These are phyloP conservation scores for Laburnicola sp. DNA, from an alignment of 2,329 filamentous ascomycete genomes.

Conservation along the genomic window DNA sequence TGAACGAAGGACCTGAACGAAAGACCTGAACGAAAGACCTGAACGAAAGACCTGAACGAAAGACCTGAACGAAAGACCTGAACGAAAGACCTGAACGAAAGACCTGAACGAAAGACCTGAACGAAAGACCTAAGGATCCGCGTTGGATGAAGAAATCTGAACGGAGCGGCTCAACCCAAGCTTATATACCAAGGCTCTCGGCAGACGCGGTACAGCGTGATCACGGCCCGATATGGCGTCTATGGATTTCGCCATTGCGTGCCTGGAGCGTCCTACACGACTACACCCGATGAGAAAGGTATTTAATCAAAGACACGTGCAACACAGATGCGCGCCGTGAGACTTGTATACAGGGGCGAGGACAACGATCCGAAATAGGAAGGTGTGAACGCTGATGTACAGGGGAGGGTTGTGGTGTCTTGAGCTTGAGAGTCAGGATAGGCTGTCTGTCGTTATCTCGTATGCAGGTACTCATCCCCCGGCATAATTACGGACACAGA, in stretches of 20 bases:
- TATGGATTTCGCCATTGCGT: background rate
- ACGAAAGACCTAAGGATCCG: background rate
- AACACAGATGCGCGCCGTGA: constrained; percentile 1
- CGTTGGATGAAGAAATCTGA: background rate
- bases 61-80: background rate
- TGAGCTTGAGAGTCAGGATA: constrained; percentile 2
- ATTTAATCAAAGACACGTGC: constrained; percentile 3
- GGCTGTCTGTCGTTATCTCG: constrained; percentile 3
- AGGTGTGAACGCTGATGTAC: constrained; percentile 1
- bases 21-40: too few relatives aligned
- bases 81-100: too few relatives aligned
- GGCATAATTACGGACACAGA: background rate
- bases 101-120: too few relatives aligned
- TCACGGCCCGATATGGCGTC: background rate
- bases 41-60: too few relatives aligned
- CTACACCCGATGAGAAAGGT: constrained; percentile 10
- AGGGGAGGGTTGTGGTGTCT: background rate
- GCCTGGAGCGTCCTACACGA: background rate
- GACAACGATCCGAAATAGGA: constrained; percentile 1
- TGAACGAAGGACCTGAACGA: too few relatives aligned
- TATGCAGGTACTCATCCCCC: constrained; percentile 6
- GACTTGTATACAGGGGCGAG: constrained; percentile 4
- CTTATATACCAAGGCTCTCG: constrained; percentile 1
- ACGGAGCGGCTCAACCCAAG: background rate
- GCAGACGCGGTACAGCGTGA: constrained; percentile 2